These are phyloP conservation scores for Whalleya microplaca DNA, from an alignment of 2,329 filamentous ascomycete species.

Conservation along the genomic window DNA sequence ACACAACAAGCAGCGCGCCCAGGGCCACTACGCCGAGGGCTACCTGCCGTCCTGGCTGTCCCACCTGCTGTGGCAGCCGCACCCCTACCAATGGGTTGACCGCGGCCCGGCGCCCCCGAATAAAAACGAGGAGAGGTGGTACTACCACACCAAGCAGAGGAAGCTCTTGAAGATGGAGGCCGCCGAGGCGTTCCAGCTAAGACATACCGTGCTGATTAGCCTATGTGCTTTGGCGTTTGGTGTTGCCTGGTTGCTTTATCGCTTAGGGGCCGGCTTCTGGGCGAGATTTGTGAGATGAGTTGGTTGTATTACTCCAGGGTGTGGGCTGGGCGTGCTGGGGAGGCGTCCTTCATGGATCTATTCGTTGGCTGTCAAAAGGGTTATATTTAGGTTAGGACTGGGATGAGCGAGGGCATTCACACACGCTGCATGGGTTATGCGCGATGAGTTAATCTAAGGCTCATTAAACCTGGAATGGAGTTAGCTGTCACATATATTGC, in stretches of 20 bases:
- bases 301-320: no score
- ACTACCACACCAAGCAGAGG: constrained; percentile 61
- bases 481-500: no score
- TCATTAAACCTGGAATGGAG: no score
- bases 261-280: constrained; percentile 11
- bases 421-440: no score
- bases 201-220: constrained; percentile 54
- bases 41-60: constrained; percentile 46
- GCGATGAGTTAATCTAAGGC: no score
- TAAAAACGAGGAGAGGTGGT: constrained; percentile 41
- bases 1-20: constrained; percentile 54
- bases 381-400: background rate
- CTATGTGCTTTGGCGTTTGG: constrained; percentile 45
- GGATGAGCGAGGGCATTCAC: no score
- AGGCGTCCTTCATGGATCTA: background rate
- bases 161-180: constrained; percentile 66
- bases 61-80: constrained; percentile 44
- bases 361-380: no score
- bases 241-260: constrained; percentile 36
- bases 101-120: constrained; percentile 15
- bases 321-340: background rate
- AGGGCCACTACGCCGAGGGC: constrained; percentile 35
- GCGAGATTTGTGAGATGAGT: constrained; percentile 4
- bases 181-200: constrained; percentile 65
- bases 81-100: constrained; percentile 42